These are phyloP conservation scores for Fusarium sp. DNA, from an alignment of 2,329 filamentous ascomycete genomes.

Conservation along the genomic window DNA sequence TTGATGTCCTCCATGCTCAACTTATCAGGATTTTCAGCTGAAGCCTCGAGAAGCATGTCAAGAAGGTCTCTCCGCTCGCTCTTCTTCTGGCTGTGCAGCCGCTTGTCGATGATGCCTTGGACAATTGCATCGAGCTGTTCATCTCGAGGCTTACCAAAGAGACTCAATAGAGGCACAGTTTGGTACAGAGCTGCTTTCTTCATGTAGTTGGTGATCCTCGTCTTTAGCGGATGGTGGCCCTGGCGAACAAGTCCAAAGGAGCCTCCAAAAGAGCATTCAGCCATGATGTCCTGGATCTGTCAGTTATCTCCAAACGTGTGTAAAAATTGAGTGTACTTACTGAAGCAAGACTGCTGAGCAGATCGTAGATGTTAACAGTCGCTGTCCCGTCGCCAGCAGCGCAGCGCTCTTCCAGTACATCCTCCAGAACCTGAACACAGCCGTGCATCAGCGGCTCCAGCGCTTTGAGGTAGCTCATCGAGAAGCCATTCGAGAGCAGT, in stretches of 20 bases:
- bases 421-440: not conserved
- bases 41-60: not conserved
- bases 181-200: not conserved
- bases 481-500: not conserved
- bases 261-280: not conserved
- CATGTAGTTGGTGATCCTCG: not conserved
- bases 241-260: not conserved
- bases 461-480: not conserved
- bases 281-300: not conserved
- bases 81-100: not conserved
- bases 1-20: not conserved
- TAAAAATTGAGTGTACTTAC: not conserved
- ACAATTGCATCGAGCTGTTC: not conserved
- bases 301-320: not conserved
- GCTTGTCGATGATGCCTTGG: not conserved
- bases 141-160: not conserved
- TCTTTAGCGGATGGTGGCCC: not conserved
- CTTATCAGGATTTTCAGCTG: not conserved
- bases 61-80: not conserved
- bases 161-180: not conserved
- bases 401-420: not conserved
- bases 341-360: not conserved
- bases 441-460: not conserved
- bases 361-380: not conserved
- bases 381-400: not conserved